Percentiles rank a stretch among this genome's conserved stretches.
Evolutionary conservation across 441 rosid species (phyloP).

Genomic region (Populus hybrid): DNA sequence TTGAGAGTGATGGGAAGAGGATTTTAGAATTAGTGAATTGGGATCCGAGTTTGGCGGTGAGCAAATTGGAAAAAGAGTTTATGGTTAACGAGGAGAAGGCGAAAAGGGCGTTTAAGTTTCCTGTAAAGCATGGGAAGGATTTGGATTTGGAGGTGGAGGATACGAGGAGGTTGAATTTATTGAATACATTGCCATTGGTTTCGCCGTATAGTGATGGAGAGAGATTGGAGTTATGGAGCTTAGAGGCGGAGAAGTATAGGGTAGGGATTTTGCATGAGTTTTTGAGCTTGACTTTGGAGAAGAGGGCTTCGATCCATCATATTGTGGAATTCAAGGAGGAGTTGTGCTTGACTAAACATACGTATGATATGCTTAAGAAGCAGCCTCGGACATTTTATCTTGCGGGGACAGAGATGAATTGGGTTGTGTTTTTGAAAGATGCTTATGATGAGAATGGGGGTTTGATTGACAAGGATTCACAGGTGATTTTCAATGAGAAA

Average conservation of each 20-base stretch:
- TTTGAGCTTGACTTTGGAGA: conserved; percentile 82
- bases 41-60: conserved; percentile 62
- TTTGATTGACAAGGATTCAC: conserved; percentile 69
- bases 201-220: conserved; percentile 77
- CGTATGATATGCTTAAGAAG: conserved; percentile 75
- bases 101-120: conserved; percentile 61
- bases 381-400: conserved; percentile 71
- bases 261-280: conserved; percentile 85
- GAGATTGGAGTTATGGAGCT: conserved; percentile 56
- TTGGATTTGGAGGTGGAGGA: conserved; percentile 59
- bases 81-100: conserved; percentile 63
- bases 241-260: conserved; percentile 89
- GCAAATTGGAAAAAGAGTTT: conserved; percentile 61
- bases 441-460: conserved; percentile 52
- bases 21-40: conserved; percentile 68
- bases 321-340: conserved; percentile 91
- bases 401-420: conserved; percentile 95
- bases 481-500: conserved; percentile 67
- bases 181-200: conserved; percentile 71
- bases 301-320: conserved; percentile 79
- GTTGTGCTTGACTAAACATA: conserved; percentile 76
- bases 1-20: conserved; percentile 56
- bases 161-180: conserved; percentile 41
- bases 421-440: conserved; percentile 75
- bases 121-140: conserved; percentile 60